Evolutionary conservation across 768 basidiomycete genomes (phyloP).

Genomic region (Kwoniella dendrophila): DNA sequence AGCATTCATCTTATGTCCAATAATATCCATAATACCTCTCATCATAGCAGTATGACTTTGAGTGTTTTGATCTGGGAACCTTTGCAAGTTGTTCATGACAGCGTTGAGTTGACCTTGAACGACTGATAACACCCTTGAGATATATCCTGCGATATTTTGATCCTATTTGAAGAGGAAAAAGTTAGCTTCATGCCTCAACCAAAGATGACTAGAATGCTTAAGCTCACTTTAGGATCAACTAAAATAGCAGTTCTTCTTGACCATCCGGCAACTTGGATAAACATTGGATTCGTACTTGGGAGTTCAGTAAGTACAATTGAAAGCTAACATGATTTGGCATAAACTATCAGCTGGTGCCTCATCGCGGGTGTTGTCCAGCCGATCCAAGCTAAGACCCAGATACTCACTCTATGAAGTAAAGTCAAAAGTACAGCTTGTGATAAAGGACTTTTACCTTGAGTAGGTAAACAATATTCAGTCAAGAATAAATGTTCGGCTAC

Average conservation of each 20-base stretch:
- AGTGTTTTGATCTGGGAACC: slow-evolving; percentile 18
- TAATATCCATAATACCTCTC: slow-evolving; percentile 20
- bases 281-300: slow-evolving; percentile 12
- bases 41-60: slow-evolving; percentile 16
- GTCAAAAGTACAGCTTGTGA: slow-evolving; percentile 52
- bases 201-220: background rate
- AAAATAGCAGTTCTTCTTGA: slow-evolving; percentile 21
- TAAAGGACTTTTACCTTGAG: slow-evolving; percentile 29
- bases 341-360: background rate
- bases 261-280: slow-evolving; percentile 22
- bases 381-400: background rate
- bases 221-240: slow-evolving; percentile 30
- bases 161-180: slow-evolving; percentile 18
- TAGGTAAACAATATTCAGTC: slow-evolving; percentile 40
- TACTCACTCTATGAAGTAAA: slow-evolving; percentile 48
- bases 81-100: slow-evolving; percentile 7
- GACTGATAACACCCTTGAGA: slow-evolving; percentile 20
- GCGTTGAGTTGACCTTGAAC: slow-evolving; percentile 17
- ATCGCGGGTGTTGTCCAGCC: background rate
- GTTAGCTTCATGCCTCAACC: background rate
- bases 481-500: slow-evolving; percentile 27
- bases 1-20: slow-evolving; percentile 19
- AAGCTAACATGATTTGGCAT: background rate
- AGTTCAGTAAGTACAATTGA: slow-evolving; percentile 28
- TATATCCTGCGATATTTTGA: slow-evolving; percentile 17